Conservation (phyloP, 345 rosid species). For the Theobroma cacao region DNA sequence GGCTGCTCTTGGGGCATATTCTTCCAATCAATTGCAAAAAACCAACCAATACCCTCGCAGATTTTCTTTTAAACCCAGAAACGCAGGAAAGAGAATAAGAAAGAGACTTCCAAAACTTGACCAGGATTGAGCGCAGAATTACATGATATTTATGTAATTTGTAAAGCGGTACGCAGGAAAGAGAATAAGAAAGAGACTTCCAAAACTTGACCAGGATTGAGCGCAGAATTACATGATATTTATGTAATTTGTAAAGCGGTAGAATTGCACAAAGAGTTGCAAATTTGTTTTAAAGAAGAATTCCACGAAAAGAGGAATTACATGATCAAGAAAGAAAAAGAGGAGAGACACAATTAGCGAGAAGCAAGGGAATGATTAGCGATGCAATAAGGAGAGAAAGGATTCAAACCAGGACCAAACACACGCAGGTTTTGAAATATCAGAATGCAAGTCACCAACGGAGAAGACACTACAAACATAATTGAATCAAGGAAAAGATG, state of each 20-base stretch:
- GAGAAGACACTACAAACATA: slow-evolving; percentile 55
- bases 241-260: slow-evolving; percentile 3
- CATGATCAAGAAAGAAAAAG: slow-evolving; percentile 8
- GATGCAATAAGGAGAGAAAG: slow-evolving; percentile 81
- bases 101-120: background rate
- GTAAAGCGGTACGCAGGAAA: background rate
- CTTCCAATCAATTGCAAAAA: background rate
- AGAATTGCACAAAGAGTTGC: background rate
- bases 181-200: background rate
- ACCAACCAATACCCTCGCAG: background rate
- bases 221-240: background rate
- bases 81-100: background rate
- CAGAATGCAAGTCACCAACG: slow-evolving; percentile 34
- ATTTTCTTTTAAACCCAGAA: background rate
- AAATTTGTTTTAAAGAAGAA: background rate
- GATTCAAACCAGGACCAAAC: slow-evolving; percentile 94
- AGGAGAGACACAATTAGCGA: slow-evolving; percentile 36
- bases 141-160: slow-evolving; percentile 3
- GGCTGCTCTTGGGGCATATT: slow-evolving; percentile 52
- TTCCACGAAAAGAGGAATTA: slow-evolving; percentile 14
- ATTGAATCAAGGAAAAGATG: no score
- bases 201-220: background rate
- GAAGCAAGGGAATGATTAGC: slow-evolving; percentile 69
- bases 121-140: background rate
- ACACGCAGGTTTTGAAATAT: slow-evolving; percentile 62